Percentiles rank a stretch among this genome's conserved stretches.
Conservation (phyloP, 2,329 filamentous ascomycete species). For the Pyricularia grisea region DNA sequence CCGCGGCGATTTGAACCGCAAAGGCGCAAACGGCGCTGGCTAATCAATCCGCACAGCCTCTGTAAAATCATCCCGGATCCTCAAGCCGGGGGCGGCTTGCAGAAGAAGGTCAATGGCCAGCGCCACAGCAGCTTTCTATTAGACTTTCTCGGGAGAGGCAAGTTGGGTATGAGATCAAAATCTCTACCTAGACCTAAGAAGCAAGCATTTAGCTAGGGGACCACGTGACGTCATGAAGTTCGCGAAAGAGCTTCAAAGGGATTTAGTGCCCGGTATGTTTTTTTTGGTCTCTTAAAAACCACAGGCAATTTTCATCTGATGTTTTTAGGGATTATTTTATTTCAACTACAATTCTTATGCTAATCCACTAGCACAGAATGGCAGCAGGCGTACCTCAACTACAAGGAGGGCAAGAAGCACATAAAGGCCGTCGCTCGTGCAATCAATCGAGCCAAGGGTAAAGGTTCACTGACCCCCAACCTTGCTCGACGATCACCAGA, state of each 20-base stretch:
- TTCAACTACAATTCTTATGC: background rate
- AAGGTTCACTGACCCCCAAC: constrained; percentile 31
- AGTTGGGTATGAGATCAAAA: background rate
- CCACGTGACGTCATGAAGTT: constrained; percentile 48
- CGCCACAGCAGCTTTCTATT: background rate
- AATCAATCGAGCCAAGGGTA: constrained; percentile 47
- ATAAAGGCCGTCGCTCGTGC: constrained; percentile 74
- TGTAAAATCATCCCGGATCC: background rate
- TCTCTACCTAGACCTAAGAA: background rate
- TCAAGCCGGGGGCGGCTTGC: background rate
- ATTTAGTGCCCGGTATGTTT: constrained; percentile 66
- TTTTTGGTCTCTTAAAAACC: background rate
- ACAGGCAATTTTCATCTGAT: background rate
- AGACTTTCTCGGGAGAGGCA: background rate
- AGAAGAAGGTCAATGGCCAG: background rate
- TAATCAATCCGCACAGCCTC: background rate
- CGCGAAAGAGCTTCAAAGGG: constrained; percentile 72
- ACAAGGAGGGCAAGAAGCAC: constrained; percentile 92
- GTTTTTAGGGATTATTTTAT: background rate
- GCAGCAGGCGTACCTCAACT: constrained; percentile 88
- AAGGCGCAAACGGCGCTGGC: background rate
- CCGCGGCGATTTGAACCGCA: background rate
- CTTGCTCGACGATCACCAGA: constrained; percentile 15
- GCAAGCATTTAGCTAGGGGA: background rate
- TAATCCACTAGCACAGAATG: constrained; percentile 34